Base-by-base conservation (phyloP, 148 eudicot genomes). In the Camellia japonica region DNA sequence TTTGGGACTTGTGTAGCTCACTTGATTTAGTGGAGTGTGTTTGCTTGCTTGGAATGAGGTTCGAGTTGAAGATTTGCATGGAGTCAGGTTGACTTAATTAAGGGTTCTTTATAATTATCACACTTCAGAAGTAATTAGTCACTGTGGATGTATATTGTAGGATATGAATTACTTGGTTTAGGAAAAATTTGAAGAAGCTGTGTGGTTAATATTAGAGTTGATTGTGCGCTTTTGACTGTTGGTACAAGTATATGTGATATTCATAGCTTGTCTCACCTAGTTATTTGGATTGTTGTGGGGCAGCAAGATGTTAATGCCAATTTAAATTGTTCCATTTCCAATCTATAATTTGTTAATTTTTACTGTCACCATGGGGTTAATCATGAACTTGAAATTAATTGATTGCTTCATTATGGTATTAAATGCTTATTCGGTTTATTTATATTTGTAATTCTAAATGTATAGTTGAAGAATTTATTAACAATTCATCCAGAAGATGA, bases 401-500 rank as follows among this genome's bases (percentile, higher is more conserved):
- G 9, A 18, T 70, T 71, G 7, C 16, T 52, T 71, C 41, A 19
- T 71, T 20, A 7, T 19, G 14, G 60, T 51, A 71, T n/a, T 3
- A 20, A 12, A 8, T 60, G 52, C 30, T 59, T 7, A n/a, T 20
- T 63, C 20, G 20, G 64, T 19, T 63, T 6, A 18, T 68, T n/a
- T 56, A 20, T 23, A 52, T 2, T 80, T 78, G 78, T 7, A 42
- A 19, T 65, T 55, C 38, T 18, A 52, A 70, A 63, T 56, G 68
- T 81, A 23, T 73, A 95, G 97, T 97, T 88, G 71, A 95, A 95
- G 79, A 95, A 95, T 79, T 86, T 95, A 85, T 86, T 95, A 42
- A 95, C 98, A 76, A 83, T 91, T 65, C 85, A 93, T 78, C 96
- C 97, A 18, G 93, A 93, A 79, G 98, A 93, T 83, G 89, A 88